Conservation (phyloP, 2,329 filamentous ascomycete genomes). For the Sporothrix pseudoabietina region DNA sequence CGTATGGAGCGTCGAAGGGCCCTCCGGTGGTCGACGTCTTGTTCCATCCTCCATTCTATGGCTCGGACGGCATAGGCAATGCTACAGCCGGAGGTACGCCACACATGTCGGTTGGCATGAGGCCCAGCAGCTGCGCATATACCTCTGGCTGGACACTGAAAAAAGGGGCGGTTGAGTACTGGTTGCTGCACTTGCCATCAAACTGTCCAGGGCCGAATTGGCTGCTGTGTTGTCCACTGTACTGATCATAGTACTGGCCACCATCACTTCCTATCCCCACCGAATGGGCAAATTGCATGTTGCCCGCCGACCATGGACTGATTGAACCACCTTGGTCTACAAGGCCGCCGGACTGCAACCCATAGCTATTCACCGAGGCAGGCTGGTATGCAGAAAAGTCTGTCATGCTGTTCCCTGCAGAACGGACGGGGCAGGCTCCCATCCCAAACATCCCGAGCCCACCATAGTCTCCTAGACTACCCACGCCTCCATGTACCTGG, state of each 20-base stretch:
- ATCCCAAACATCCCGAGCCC: background rate
- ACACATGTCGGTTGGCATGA: background rate
- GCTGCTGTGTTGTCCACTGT: background rate
- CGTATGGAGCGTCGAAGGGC: background rate
- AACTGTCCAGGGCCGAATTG: background rate
- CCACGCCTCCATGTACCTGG: background rate
- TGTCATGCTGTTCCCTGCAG: background rate
- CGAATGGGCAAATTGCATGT: background rate
- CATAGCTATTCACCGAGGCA: background rate
- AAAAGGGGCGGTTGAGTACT: background rate
- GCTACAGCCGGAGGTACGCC: background rate
- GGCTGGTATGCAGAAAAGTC: background rate
- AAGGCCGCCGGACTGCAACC: background rate
- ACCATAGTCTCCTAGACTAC: background rate
- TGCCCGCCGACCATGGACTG: background rate
- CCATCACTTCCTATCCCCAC: background rate
- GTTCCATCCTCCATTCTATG: constrained; percentile 10
- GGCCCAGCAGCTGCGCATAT: background rate
- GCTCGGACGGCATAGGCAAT: background rate
- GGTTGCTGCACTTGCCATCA: background rate
- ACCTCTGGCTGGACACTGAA: background rate
- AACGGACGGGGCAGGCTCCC: background rate
- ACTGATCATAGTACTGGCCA: background rate
- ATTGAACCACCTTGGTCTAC: background rate
- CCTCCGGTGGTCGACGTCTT: background rate